Evolutionary conservation across 2,329 filamentous ascomycete species (phyloP), one percentile per base, ranked within the genome.

Genomic region (Akanthomyces lecanii): DNA sequence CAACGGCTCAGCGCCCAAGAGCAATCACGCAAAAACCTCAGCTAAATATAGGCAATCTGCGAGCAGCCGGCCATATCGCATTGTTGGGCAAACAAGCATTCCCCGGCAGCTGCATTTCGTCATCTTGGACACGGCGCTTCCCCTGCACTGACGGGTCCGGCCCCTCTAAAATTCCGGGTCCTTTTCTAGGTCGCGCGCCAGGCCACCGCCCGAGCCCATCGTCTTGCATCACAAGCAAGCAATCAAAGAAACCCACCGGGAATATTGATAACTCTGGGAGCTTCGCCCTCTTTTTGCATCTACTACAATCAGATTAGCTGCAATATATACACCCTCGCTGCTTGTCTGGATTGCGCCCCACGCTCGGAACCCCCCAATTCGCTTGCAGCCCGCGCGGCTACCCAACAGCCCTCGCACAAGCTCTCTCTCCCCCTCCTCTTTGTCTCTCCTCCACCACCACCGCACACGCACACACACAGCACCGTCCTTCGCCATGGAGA

Each of bases 151-250:
- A 30, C 59, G 50, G 47, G 42, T 47, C 56, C 70, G 70, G 71
- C 68, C 63, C 64, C 67, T 71, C 63, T 71, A 66, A 71, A 71
- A 72, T 70, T 73, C 71, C 71, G 70, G 66, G 68, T 67, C 69
- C 65, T 58, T 44, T 58, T 63, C 47, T 48, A 52, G 21, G 47
- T 47, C 45, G 54, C 61, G 45, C 61, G 61, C 61, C 53, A 62
- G 63, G 65, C 56, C 60, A 65, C 63, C 65, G 62, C 61, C 64
- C 64, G 60, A 64, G 42, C 63, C 63, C 57, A 44, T 65, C 56
- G 47, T 64, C 64, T 54, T 66, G 65, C 60, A 58, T 65, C 56
- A 48, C 47, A 23, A 48, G 61, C 54, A 63, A 38, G 61, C 54
- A 63, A 38, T 44, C 38, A 52, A 52, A 28, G 16, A 44, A 42